These are phyloP conservation scores for Cucumis sativus DNA, from an alignment of 306 rosid genomes.

Conservation along the genomic window DNA sequence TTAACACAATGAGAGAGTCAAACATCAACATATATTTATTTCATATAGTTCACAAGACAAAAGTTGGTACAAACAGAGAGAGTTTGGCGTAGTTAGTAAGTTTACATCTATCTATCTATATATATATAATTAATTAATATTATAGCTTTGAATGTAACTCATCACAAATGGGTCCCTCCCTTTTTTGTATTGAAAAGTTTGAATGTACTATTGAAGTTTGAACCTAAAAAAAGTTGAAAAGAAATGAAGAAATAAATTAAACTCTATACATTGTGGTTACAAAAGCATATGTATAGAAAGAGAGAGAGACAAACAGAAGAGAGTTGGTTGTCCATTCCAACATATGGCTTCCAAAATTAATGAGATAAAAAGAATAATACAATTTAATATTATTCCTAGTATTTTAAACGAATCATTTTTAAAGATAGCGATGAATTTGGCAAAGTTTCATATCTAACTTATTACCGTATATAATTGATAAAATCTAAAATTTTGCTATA, in stretches of 20 bases:
- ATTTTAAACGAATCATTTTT: too few species aligned
- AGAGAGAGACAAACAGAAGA: background rate
- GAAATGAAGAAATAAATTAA: background rate
- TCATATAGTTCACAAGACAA: background rate
- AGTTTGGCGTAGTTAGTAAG: background rate
- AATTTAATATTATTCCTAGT: background rate
- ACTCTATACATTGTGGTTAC: background rate
- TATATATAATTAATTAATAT: background rate
- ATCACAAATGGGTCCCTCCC: background rate
- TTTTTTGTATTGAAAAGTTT: background rate
- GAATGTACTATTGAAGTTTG: conserved; percentile 2
- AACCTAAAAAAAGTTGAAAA: background rate
- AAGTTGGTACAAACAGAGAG: background rate
- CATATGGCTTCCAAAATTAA: conserved; percentile 53
- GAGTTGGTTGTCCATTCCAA: conserved; percentile 49
- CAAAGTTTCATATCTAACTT: too few species aligned
- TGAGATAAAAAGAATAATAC: conserved; percentile 25
- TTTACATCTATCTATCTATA: background rate
- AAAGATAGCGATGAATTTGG: too few species aligned
- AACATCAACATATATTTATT: background rate
- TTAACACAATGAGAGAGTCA: background rate
- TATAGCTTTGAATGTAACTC: background rate
- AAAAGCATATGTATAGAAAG: background rate
- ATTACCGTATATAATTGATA: too few species aligned
- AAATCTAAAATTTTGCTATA: too few species aligned